phyloP scores from a whole-genome alignment of 768 basidiomycete species.

The Steccherinum ochraceum region DNA sequence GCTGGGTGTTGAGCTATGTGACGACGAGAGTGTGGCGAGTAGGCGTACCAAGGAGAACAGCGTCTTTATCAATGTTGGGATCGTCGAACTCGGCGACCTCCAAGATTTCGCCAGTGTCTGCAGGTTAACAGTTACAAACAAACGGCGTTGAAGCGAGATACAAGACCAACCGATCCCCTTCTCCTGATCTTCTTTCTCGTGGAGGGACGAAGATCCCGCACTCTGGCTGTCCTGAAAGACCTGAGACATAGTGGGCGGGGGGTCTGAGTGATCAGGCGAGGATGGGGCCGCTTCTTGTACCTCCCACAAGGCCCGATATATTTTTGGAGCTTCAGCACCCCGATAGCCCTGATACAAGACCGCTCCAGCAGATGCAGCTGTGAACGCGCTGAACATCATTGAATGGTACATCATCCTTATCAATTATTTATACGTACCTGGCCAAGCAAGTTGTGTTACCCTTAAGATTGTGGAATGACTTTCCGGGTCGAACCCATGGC shows the following conservation, averaged over 20 bases:
- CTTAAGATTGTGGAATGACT: too few relatives aligned
- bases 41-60: slow-evolving; percentile 16
- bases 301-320: too few relatives aligned
- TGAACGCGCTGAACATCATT: not conserved
- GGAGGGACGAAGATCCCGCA: not conserved
- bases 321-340: too few relatives aligned
- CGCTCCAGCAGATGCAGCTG: too few relatives aligned
- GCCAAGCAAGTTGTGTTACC: not conserved
- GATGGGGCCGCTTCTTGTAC: not conserved
- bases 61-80: slow-evolving; percentile 28
- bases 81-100: slow-evolving; percentile 23
- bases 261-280: not conserved
- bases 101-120: not conserved
- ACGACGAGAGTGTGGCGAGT: not conserved
- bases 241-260: not conserved
- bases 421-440: not conserved
- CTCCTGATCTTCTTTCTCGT: not conserved
- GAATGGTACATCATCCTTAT: not conserved
- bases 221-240: not conserved
- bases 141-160: too few relatives aligned
- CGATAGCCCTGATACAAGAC: too few relatives aligned
- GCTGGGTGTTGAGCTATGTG: not conserved
- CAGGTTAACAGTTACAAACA: not conserved
- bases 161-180: not conserved
- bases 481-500: not conserved